These are phyloP conservation scores for Beauveria sp. DNA, from an alignment of 2,329 filamentous ascomycete species.

Conservation along the genomic window DNA sequence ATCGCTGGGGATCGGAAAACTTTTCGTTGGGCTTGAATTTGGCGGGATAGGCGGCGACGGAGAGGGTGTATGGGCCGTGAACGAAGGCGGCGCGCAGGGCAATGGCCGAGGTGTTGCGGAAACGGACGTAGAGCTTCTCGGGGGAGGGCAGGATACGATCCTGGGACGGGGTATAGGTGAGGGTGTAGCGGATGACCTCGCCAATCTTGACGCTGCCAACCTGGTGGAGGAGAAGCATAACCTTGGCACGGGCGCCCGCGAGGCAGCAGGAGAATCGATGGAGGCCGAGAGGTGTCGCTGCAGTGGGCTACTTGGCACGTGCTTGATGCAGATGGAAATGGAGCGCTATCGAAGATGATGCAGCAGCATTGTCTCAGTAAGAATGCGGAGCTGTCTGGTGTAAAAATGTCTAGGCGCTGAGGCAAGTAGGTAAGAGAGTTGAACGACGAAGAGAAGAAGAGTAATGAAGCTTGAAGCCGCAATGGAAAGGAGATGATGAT, in stretches of 20 bases:
- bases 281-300: background rate
- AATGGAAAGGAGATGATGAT: constrained; percentile 1
- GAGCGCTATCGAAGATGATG: constrained; percentile 3
- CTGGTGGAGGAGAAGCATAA: constrained; percentile 88
- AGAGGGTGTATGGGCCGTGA: constrained; percentile 88
- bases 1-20: constrained; percentile 58
- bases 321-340: constrained; percentile 1
- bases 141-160: constrained; percentile 89
- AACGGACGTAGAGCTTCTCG: constrained; percentile 69
- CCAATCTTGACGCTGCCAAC: constrained; percentile 87
- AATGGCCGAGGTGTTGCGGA: constrained; percentile 87
- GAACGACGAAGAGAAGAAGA: background rate
- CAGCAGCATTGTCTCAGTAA: background rate
- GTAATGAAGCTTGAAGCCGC: background rate
- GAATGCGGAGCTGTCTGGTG: background rate
- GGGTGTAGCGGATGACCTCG: constrained; percentile 82
- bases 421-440: background rate
- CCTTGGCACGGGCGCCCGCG: background rate
- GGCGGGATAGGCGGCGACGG: constrained; percentile 76
- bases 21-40: constrained; percentile 77
- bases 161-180: constrained; percentile 83
- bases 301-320: constrained; percentile 2
- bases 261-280: background rate
- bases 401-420: background rate
- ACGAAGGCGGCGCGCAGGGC: constrained; percentile 91